Evolutionary conservation across 176 grass and related monocot species (phyloP), one percentile per base, ranked within the genome.

Genomic region (Puccinellia tenuiflora): DNA sequence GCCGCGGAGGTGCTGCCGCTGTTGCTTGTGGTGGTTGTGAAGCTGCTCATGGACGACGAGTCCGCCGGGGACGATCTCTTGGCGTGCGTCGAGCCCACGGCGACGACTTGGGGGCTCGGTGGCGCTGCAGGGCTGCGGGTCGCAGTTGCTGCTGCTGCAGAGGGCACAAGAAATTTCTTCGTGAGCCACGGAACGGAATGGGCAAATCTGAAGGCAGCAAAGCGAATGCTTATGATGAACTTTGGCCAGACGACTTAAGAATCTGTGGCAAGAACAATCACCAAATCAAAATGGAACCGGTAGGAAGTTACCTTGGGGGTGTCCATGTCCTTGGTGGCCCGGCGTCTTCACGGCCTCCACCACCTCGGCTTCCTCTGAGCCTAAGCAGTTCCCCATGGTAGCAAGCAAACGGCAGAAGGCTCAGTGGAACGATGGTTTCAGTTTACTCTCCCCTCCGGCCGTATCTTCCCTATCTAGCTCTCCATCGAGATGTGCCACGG

Each of bases 351-450:
- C 37, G 67, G 29, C 47, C 56, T 57, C 84, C 22, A 24, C 47
- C 57, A 39, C 37, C 66, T 86, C 74, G 65, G 74, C 66, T 1
- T 90, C 88, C 74, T 90, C 88, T 5, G 79, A 90, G 67, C 88
- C 88, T 47, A 83, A 78, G 84, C 88, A 90, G 43, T 90, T 90
- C 74, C 88, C 88, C 88, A 90, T 90, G 74, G 63, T 29, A 74
- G 43, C 42, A 43, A 73, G 35, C 75, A 38, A 38, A 51, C 46
- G 0, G 25, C 30, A 33, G 38, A 9, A 11, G 14, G 28, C 68
- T 45, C 28, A 16, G 3, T 69, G 38, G 50, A 9, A 18, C 30
- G 24, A 29, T 15, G 42, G 54, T 3, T n/a, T 9, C 53, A 10
- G 56, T 28, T 53, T 6, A 16, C 15, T 24, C 74, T 42, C 67